phyloP scores from a whole-genome alignment of 1,139 yeast species.

The Scheffersomyces stambukii region DNA sequence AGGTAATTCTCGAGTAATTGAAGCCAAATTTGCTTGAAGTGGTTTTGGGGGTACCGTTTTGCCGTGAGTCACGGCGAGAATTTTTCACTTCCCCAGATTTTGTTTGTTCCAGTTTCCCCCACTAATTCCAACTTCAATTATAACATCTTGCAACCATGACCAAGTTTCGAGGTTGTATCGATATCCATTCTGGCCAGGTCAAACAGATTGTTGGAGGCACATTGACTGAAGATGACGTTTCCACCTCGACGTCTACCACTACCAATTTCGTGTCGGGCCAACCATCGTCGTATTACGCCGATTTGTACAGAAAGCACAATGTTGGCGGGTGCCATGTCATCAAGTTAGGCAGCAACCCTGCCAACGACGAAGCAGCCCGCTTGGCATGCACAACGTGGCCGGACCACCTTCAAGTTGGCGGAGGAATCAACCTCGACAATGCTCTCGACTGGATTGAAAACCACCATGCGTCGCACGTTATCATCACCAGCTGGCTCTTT shows the following conservation, averaged over 20 bases:
- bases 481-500: slow-evolving; percentile 90
- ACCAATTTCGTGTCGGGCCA: slow-evolving; percentile 82
- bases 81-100: background rate
- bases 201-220: slow-evolving; percentile 98
- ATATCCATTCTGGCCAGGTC: slow-evolving; percentile 89
- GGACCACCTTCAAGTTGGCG: slow-evolving; percentile 74
- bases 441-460: slow-evolving; percentile 69
- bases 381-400: slow-evolving; percentile 80
- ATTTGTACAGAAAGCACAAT: slow-evolving; percentile 55
- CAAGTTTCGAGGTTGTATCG: slow-evolving; percentile 88
- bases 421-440: slow-evolving; percentile 76
- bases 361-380: slow-evolving; percentile 78
- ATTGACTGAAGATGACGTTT: slow-evolving; percentile 49
- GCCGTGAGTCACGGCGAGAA: background rate
- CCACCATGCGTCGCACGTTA: slow-evolving; percentile 71
- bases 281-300: slow-evolving; percentile 73
- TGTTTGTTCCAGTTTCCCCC: slow-evolving; percentile 1
- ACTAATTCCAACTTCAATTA: too few relatives aligned
- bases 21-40: too few relatives aligned
- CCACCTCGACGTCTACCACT: slow-evolving; percentile 29
- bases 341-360: slow-evolving; percentile 71
- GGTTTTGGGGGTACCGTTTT: too few relatives aligned
- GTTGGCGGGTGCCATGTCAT: slow-evolving; percentile 87
- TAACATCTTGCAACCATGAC: slow-evolving; percentile 74
- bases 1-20: too few relatives aligned